Evolutionary conservation across 768 basidiomycete species (phyloP), one percentile per base, ranked within the genome.

Genomic region (Hydnomerulius pinastri): DNA sequence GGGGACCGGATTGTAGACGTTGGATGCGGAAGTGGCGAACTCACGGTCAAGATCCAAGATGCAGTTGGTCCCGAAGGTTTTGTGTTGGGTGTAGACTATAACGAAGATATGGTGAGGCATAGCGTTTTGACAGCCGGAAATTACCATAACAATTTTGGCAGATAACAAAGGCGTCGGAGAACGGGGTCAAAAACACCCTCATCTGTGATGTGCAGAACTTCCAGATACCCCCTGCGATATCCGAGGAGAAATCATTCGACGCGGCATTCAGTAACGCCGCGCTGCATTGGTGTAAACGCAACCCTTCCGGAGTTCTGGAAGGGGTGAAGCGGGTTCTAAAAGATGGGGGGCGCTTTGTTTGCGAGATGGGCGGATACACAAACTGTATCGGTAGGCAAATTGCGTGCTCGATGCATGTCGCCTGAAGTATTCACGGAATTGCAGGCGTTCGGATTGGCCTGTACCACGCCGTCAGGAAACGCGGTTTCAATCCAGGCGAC

Each of bases 11-110:
- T 92, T 38, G 71, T 87, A 51, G 90, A 91, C 58, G 68, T 91
- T 37, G 91, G 92, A 2, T 93, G 91, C 61, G 91, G 92, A 15
- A 90, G 84, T 38, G 92, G 90, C 0, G 86, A 93, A 55, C 70
- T 93, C 12, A 90, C 87, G 0, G 55, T 78, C 41, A 68, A 77
- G 48, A 73, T 95, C 25, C 73, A 78, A 40, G 63, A 75, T 11
- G 58, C 75, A 13, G 87, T 93, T 5, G 73, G 56, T 20, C 35
- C 55, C 37, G 75, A 71, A 6, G 86, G 90, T 0, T 37, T 75
- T 15, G 79, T 90, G 3, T 75, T 87, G 10, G 92, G 88, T 0
- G 72, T 85, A 10, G 92, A 94, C 64, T 70, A 73, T 25, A 90
- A 82, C 59, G 72, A 80, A 54, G 81, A 78, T 57, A 91, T 93